These are phyloP conservation scores for Byssothecium circinans DNA, from an alignment of 2,329 filamentous ascomycete species.

Conservation along the genomic window DNA sequence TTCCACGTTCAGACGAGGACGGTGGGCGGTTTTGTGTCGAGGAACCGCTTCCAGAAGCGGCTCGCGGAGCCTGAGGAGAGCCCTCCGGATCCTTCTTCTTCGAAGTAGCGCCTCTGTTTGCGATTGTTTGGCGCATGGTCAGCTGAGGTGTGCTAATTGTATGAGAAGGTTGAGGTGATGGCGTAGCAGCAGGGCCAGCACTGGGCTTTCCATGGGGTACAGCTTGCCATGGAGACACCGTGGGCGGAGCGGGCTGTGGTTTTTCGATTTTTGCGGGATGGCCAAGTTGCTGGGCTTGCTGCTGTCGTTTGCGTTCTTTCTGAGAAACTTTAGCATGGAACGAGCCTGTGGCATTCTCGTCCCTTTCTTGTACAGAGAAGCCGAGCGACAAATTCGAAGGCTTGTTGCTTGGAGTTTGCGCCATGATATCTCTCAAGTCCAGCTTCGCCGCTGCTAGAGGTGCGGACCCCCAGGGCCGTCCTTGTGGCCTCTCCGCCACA, in stretches of 20 bases:
- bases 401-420: slow-evolving; percentile 55
- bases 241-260: slow-evolving; percentile 30
- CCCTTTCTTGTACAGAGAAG: slow-evolving; percentile 50
- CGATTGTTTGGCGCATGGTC: slow-evolving; percentile 63
- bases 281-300: slow-evolving; percentile 43
- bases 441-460: slow-evolving; percentile 64
- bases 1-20: slow-evolving; percentile 33
- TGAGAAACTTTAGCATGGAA: slow-evolving; percentile 73
- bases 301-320: slow-evolving; percentile 76
- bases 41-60: slow-evolving; percentile 16
- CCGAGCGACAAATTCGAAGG: slow-evolving; percentile 58
- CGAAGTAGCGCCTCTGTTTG: slow-evolving; percentile 26
- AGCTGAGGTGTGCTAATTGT: slow-evolving; percentile 53
- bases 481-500: slow-evolving; percentile 32
- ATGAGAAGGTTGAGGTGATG: slow-evolving; percentile 19
- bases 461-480: slow-evolving; percentile 56
- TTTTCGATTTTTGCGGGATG: slow-evolving; percentile 25
- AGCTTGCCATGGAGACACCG: slow-evolving; percentile 41
- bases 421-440: slow-evolving; percentile 77
- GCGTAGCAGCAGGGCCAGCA: slow-evolving; percentile 18
- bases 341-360: slow-evolving; percentile 38
- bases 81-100: slow-evolving; percentile 31
- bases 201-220: slow-evolving; percentile 35
- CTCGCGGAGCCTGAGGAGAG: slow-evolving; percentile 13
- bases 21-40: slow-evolving; percentile 28